These are phyloP conservation scores for Coemansia furcata DNA, from an alignment of 192 early-diverging fungal species.

Conservation along the genomic window DNA sequence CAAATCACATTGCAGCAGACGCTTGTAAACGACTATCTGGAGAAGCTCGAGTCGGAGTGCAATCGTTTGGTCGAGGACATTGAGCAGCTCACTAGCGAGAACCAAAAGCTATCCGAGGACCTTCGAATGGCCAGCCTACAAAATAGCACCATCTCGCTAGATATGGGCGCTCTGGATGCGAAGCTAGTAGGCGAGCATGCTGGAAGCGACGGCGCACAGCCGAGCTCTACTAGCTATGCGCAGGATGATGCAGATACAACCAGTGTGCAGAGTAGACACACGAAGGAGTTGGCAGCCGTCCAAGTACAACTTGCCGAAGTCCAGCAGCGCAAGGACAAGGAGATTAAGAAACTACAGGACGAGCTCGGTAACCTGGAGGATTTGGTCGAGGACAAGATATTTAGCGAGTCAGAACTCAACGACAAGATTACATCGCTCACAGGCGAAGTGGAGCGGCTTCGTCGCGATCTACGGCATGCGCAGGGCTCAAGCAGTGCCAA, in stretches of 20 bases:
- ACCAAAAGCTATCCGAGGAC: conserved; percentile 45
- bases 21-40: conserved; percentile 38
- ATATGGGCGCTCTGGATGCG: conserved; percentile 37
- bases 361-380: conserved; percentile 67
- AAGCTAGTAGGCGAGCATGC: conserved; percentile 27
- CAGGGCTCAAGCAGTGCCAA: background rate
- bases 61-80: conserved; percentile 75
- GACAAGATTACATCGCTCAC: conserved; percentile 60
- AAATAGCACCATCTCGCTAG: conserved; percentile 52
- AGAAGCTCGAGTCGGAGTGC: conserved; percentile 70
- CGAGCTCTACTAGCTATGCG: conserved; percentile 2
- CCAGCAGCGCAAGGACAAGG: conserved; percentile 60
- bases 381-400: conserved; percentile 72
- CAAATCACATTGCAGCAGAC: conserved; percentile 18
- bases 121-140: conserved; percentile 46
- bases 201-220: background rate
- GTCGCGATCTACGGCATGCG: conserved; percentile 18
- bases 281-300: conserved; percentile 53
- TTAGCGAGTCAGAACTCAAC: conserved; percentile 69
- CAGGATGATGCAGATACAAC: conserved; percentile 38
- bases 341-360: conserved; percentile 60
- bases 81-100: conserved; percentile 66
- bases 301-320: conserved; percentile 55
- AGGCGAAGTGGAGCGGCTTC: conserved; percentile 49
- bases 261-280: conserved; percentile 41